Base-by-base conservation (phyloP, 495 filamentous ascomycete genomes). In the Aspergillus affinis region DNA sequence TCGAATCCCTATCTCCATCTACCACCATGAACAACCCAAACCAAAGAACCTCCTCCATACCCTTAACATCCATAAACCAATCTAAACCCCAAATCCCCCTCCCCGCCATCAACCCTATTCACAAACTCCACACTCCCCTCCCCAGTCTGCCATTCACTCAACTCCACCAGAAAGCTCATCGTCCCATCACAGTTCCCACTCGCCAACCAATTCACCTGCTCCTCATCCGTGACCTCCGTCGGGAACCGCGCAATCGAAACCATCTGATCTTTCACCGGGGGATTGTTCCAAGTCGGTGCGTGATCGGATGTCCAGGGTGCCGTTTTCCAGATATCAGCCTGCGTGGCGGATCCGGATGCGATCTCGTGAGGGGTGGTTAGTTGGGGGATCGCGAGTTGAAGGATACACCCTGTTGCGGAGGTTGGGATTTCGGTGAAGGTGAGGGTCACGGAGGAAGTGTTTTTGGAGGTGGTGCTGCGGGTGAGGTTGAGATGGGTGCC, bases 61-160 rank as follows among this genome's bases (percentile, higher is more conserved):
- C 23, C 4, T 10, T 41, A 70, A 57, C 63, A 66, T n/a, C 68
- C 65, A 47, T 54, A 69, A 6, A 63, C 53, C 58, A 69, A 23
- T 12, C 18, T 56, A 23, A 66, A 69, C 2, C 63, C 63, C 10
- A 64, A 13, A 13, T 46, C 52, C 12, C 51, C 21, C 0, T 15
- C 12, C 4, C 60, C 60, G 12, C 53, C 36, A 41, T 13, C 30
- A 4, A 51, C 13, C 6, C 13, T 30, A 23, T 63, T 57, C 10
- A 3, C 10, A 45, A 69, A 65, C 15, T 58, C 21, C 2, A 69
- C 66, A 3, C 20, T 21, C 5, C 66, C 66, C 21, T n/a, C 54
- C 13, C 26, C 29, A 0, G 12, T 26, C 65, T 65, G 65, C 62
- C 63, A 66, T 10, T 47, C 44, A 19, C 51, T 58, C 32, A 61